Conservation (phyloP, 805 yeast genomes). For the Kazachstania psychrophila region DNA sequence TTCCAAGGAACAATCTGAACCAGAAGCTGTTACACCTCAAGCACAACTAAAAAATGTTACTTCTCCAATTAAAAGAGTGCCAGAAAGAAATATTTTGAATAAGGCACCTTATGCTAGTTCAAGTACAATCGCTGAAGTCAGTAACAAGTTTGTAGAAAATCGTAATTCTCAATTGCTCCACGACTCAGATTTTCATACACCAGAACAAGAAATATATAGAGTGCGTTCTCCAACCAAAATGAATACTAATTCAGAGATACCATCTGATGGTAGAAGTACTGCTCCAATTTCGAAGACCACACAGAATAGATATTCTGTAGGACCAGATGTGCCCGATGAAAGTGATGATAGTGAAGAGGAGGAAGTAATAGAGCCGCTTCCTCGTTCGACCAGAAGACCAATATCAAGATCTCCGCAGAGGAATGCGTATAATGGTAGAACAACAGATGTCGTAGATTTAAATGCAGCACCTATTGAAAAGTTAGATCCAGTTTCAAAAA, state of each 20-base stretch:
- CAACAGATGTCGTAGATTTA: not conserved
- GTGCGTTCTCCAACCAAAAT: not conserved
- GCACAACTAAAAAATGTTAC: not conserved
- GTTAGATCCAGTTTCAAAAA: not conserved
- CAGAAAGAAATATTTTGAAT: slow-evolving; percentile 10
- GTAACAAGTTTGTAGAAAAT: slow-evolving; percentile 8
- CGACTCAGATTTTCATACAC: slow-evolving; percentile 1
- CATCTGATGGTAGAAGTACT: not conserved
- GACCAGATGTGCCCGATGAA: not conserved
- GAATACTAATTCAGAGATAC: not conserved
- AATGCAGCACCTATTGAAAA: not conserved
- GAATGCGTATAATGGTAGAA: not conserved
- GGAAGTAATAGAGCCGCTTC: not conserved
- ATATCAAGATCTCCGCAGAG: slow-evolving; percentile 3
- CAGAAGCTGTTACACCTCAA: not conserved
- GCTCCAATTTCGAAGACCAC: not conserved
- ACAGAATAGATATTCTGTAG: not conserved
- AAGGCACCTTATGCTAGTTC: slow-evolving; percentile 20
- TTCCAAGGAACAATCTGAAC: too few relatives aligned
- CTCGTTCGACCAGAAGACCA: not conserved
- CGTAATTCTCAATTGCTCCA: not conserved
- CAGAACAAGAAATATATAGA: not conserved
- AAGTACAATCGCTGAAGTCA: slow-evolving; percentile 16
- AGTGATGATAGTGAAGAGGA: not conserved
- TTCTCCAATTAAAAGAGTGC: slow-evolving; percentile 1